Base-by-base conservation (phyloP, 306 rosid genomes). In the Acacia acuminata region DNA sequence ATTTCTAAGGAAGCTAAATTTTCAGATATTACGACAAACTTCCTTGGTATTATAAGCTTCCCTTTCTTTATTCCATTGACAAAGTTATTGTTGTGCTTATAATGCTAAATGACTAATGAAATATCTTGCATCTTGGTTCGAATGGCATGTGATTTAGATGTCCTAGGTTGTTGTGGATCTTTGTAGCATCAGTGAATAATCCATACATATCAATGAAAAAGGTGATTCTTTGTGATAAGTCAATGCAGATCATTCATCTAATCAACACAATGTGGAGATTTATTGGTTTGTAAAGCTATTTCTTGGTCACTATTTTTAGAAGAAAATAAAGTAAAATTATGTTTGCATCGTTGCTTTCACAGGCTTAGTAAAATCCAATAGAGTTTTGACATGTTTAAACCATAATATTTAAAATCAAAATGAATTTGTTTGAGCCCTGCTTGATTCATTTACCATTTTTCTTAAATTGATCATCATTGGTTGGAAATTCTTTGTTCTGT, bases 1-100 rank as follows among this genome's bases (percentile, higher is more conserved):
- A 83, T 96, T 79, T 53, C 79, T 20, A 81, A 69, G 42, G 77
- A 89, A 81, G 97, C 96, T 27, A 27, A 27, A 27, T 27, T 27
- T 27, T 27, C 27, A 27, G 27, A 27, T 27, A 27, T 27, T 27
- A 27, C 27, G 27, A 27, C 27, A 27, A 27, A 27, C 27, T 1
- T 27, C 27, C 27, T 27, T 27, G 27, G 1, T 27, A 27, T 27
- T 27, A 27, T 27, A 27, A 27, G 27, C 27, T 27, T 27, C 27
- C 27, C 27, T 25, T 78, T 55, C 16, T 68, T 45, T 69, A 75
- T 77, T 22, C 19, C 42, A 42, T 45, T 69, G 71, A 11, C 38
- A 50, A 65, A 77, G 66, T 45, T 79, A 66, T 36, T 64, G 19
- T 71, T 58, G 36, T 17, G 25, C 48, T 67, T 71, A 75, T 66